Conservation (phyloP, 1,284 basidiomycete species). For the Irpex sp. region DNA sequence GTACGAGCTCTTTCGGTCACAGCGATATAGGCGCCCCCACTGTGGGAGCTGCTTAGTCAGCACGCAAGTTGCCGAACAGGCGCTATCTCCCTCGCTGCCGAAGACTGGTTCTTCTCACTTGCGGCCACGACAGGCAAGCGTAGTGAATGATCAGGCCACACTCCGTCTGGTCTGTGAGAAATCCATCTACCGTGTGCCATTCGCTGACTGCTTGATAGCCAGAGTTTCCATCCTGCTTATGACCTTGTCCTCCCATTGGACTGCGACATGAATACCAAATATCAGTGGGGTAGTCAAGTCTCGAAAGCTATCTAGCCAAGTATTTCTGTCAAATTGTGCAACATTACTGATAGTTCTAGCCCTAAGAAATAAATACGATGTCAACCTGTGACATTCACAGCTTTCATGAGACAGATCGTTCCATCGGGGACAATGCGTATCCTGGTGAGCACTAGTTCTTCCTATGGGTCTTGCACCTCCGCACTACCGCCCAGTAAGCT, state of each 20-base stretch:
- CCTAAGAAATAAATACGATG: too few species aligned
- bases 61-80: neutral
- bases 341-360: too few species aligned
- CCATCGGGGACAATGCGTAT: neutral
- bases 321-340: too few species aligned
- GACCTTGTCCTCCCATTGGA: too few species aligned
- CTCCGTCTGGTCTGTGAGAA: neutral
- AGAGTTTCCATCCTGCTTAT: too few species aligned
- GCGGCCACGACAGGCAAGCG: neutral
- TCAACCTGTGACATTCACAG: neutral
- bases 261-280: too few species aligned
- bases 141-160: neutral
- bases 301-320: too few species aligned
- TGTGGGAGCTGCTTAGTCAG: constrained; percentile 10
- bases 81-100: neutral
- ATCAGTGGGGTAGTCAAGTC: too few species aligned
- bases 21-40: neutral
- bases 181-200: neutral
- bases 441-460: neutral
- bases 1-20: neutral
- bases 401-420: neutral
- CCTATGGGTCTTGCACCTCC: neutral
- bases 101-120: too few species aligned
- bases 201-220: too few species aligned
- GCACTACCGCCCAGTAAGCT: neutral